These are phyloP conservation scores for Epichloe bromicola DNA, from an alignment of 2,329 filamentous ascomycete genomes.

Conservation along the genomic window DNA sequence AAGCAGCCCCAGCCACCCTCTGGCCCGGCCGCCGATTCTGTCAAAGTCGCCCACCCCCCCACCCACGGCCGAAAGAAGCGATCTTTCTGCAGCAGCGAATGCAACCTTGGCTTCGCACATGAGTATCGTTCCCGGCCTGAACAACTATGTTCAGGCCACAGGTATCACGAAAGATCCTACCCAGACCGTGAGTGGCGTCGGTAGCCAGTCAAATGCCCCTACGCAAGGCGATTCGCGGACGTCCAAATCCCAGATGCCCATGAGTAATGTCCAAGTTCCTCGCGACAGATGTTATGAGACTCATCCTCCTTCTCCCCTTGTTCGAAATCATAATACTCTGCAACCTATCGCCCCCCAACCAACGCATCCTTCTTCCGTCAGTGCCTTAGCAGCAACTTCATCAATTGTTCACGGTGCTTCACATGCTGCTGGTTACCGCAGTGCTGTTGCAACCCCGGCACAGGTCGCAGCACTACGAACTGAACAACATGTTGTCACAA, in stretches of 20 bases:
- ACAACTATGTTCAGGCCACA: conserved; percentile 13
- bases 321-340: conserved; percentile 63
- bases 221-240: conserved; percentile 20
- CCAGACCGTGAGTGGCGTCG: conserved; percentile 24
- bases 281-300: conserved; percentile 16
- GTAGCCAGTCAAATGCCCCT: conserved; percentile 26
- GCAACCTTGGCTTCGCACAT: conserved; percentile 7
- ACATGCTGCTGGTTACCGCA: neutral
- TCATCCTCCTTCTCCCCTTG: conserved; percentile 43
- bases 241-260: conserved; percentile 6
- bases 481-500: conserved; percentile 34
- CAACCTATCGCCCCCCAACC: conserved; percentile 69
- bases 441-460: conserved; percentile 24
- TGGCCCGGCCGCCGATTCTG: neutral
- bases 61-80: neutral
- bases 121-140: conserved; percentile 19
- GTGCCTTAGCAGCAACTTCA: conserved; percentile 14
- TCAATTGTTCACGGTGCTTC: neutral
- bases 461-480: conserved; percentile 46
- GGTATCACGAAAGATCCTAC: conserved; percentile 7
- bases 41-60: neutral
- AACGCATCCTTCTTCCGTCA: conserved; percentile 50
- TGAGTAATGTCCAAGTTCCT: conserved; percentile 8
- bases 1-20: neutral
- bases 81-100: neutral